Evolutionary conservation across 192 early-diverging fungal genomes (phyloP).

Genomic region (Backusella liffmaniae): DNA sequence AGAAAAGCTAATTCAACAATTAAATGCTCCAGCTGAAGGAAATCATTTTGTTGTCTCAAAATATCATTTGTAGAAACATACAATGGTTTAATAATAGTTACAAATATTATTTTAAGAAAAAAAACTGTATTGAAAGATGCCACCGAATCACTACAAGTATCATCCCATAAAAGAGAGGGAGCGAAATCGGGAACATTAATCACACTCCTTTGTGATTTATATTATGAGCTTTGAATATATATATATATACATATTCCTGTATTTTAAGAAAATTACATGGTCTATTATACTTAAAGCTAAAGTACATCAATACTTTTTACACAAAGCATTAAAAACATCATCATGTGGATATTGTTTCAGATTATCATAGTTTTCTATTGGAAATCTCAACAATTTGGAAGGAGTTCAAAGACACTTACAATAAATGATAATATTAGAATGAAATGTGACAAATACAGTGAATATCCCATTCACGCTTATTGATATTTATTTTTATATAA

Average conservation of each 20-base stretch:
- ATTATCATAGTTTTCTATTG: neutral
- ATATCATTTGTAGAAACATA: neutral
- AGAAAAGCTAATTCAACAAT: neutral
- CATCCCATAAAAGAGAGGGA: no score
- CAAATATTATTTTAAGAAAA: neutral
- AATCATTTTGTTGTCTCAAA: neutral
- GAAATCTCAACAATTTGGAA: neutral
- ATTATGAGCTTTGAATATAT: no score
- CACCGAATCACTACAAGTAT: no score
- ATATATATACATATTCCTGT: no score
- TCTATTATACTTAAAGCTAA: neutral
- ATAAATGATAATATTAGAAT: no score
- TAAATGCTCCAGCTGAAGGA: neutral
- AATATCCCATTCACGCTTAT: no score
- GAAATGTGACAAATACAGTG: no score
- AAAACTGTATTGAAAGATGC: no score
- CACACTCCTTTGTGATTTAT: no score
- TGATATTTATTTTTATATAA: no score
- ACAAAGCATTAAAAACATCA: neutral
- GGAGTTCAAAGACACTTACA: neutral
- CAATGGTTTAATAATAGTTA: neutral
- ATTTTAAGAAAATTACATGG: neutral
- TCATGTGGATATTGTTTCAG: neutral
- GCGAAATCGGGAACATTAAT: no score
- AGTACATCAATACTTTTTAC: neutral